Percentiles rank a stretch among this genome's conserved stretches.
phyloP scores from a whole-genome alignment of 73 alveolate species.

The Symbiodinium pilosum region DNA sequence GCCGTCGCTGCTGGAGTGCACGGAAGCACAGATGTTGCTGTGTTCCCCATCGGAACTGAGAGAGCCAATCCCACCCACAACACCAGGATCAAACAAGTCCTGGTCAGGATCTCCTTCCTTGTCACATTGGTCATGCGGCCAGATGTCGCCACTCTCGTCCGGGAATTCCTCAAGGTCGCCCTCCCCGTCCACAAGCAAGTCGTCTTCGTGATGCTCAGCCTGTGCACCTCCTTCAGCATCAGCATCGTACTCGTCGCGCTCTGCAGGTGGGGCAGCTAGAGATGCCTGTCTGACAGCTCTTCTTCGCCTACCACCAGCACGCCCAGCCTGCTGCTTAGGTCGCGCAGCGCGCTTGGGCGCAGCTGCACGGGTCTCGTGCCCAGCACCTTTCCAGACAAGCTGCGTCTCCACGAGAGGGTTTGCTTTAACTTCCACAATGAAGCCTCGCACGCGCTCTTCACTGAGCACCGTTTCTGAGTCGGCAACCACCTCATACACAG shows the following conservation, averaged over 20 bases:
- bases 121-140: background rate
- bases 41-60: background rate
- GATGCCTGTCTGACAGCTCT: background rate
- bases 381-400: background rate
- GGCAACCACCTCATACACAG: background rate
- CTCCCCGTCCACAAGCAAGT: background rate
- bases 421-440: background rate
- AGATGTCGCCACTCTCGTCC: background rate
- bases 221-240: background rate
- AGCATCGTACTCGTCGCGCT: background rate
- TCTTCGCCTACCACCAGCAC: background rate
- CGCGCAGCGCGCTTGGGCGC: background rate
- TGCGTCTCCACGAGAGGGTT: background rate
- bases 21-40: background rate
- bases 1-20: background rate
- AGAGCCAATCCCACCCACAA: background rate
- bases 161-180: background rate
- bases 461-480: background rate
- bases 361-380: background rate
- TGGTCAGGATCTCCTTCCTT: too few species aligned
- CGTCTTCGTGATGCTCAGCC: background rate
- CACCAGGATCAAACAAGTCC: background rate
- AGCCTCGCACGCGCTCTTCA: background rate
- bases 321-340: background rate
- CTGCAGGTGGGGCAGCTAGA: background rate